Conservation (phyloP, 2,329 filamentous ascomycete genomes). For the Colletotrichum navitas region DNA sequence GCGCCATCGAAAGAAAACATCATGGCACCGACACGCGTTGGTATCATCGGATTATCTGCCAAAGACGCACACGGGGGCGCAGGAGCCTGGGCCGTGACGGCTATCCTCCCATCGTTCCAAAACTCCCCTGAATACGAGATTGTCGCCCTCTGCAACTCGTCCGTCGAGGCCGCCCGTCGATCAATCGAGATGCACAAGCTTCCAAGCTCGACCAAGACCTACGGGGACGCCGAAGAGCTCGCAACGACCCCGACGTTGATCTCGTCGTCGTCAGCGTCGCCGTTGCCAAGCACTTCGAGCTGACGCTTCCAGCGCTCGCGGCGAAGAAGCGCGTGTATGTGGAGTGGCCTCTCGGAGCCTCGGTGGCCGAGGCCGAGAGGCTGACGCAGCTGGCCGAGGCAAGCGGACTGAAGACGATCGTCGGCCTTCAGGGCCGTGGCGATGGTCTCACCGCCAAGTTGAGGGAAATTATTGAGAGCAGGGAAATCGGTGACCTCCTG, state of each 20-base stretch:
- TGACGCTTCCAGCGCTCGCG: slow-evolving; percentile 59
- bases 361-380: slow-evolving; percentile 56
- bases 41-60: slow-evolving; percentile 69
- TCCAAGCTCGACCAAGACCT: slow-evolving; percentile 56
- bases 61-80: slow-evolving; percentile 58
- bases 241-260: slow-evolving; percentile 64
- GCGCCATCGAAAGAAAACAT: not conserved
- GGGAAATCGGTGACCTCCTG: slow-evolving; percentile 52
- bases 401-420: slow-evolving; percentile 57
- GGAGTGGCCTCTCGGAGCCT: slow-evolving; percentile 68
- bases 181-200: slow-evolving; percentile 60
- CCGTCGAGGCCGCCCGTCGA: slow-evolving; percentile 55
- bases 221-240: slow-evolving; percentile 63
- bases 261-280: slow-evolving; percentile 67
- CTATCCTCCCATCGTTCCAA: slow-evolving; percentile 67
- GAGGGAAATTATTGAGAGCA: slow-evolving; percentile 56
- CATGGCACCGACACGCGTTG: slow-evolving; percentile 62
- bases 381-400: slow-evolving; percentile 55
- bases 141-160: slow-evolving; percentile 66
- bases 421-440: slow-evolving; percentile 61
- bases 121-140: slow-evolving; percentile 61
- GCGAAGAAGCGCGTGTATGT: slow-evolving; percentile 67
- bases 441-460: slow-evolving; percentile 56
- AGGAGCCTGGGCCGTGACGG: slow-evolving; percentile 66
- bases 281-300: slow-evolving; percentile 64